Evolutionary conservation across 2,329 filamentous ascomycete species (phyloP), one percentile per base, ranked within the genome.

Genomic region (Monosporascus sp.): DNA sequence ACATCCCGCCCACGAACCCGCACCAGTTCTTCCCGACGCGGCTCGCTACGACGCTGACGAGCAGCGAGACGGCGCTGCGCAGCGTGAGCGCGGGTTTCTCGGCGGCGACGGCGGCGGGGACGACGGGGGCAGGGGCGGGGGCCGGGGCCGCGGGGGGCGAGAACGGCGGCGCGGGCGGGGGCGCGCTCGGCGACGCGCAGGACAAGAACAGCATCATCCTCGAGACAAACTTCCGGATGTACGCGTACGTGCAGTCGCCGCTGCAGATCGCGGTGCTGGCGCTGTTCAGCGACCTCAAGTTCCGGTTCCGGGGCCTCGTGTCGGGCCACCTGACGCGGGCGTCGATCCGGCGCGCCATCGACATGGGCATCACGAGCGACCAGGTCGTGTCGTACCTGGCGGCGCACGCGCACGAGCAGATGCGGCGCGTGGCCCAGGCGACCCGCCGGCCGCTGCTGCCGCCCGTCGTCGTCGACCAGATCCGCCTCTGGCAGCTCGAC

Each of bases 161-260:
- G 27, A 61, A 24, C 43, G 43, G 22, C 20, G 20, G 14, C 22
- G 43, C 22, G 7, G 43, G 43, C 9, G 24, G 20, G 11, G 59
- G 70, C 20, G 72, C 71, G 24, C 63, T 71, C 1, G 66, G 65
- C 19, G 64, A 70, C 24, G 65, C 71, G 50, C 75, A 80, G 19
- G 72, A 77, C 58, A 85, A 86, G 64, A 92, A 92, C 58, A 94
- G 91, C 75, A 91, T 99, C 67, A 92, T 99, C 64, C 84, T 99
- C 61, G 94, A 99, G 76, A 99, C 94, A 8, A 99, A 99, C 74
- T 97, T 97, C 75, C 89, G 94, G 26, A 76, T 99, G 61, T 99
- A 99, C 75, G 94, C 94, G 34, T 99, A 99, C 75, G 97, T 95
- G 7, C 87, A 88, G 36, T 96, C 91, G 0, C 90, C 92, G 0